Conservation (phyloP, 495 filamentous ascomycete genomes). For the Xylona heveae region DNA sequence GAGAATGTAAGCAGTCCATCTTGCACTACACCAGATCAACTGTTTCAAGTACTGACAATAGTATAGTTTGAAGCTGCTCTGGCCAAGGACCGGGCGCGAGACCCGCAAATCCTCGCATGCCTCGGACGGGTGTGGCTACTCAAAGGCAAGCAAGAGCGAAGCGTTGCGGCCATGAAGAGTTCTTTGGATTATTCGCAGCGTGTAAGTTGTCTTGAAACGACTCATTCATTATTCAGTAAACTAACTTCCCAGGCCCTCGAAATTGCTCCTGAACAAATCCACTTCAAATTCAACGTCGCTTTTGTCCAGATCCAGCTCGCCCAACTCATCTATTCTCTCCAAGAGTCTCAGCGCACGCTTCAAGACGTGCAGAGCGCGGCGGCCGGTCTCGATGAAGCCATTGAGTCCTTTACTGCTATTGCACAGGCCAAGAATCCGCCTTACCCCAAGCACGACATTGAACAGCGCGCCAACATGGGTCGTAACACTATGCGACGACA, state of each 20-base stretch:
- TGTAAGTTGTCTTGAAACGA: constrained; percentile 17
- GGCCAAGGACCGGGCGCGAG: constrained; percentile 54
- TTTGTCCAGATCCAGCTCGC: constrained; percentile 93
- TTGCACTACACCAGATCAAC: constrained; percentile 1
- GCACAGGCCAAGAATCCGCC: constrained; percentile 68
- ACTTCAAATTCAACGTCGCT: constrained; percentile 93
- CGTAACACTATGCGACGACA: constrained; percentile 82
- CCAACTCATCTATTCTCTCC: constrained; percentile 49
- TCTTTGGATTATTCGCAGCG: constrained; percentile 72
- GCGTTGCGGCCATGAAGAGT: constrained; percentile 57
- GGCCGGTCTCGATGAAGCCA: constrained; percentile 74
- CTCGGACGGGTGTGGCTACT: constrained; percentile 87
- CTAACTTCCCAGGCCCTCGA: constrained; percentile 38
- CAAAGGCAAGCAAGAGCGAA: constrained; percentile 64
- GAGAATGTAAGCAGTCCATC: constrained; percentile 34
- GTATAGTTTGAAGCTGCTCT: constrained; percentile 73
- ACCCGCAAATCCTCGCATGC: constrained; percentile 69
- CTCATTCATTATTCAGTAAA: neutral
- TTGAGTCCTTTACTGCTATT: constrained; percentile 60
- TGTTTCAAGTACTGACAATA: constrained; percentile 1
- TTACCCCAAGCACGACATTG: constrained; percentile 73
- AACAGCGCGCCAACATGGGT: constrained; percentile 92
- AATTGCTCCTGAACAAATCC: constrained; percentile 58
- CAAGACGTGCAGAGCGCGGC: constrained; percentile 58
- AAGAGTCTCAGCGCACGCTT: constrained; percentile 53